Conservation (phyloP, 1,139 yeast genomes). For the Diutina ranongensis region DNA sequence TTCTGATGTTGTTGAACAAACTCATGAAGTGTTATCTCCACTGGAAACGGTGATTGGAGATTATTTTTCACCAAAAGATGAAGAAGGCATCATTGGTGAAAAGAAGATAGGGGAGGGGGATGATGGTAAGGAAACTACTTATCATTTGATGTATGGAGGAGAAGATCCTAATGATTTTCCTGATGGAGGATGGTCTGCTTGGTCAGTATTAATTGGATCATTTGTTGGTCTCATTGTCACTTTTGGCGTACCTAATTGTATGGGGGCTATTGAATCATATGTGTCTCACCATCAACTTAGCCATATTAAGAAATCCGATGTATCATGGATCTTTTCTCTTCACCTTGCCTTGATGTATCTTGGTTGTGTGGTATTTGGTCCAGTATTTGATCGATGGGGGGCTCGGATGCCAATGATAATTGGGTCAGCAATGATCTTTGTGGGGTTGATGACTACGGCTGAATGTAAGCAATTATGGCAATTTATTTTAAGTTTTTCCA, state of each 20-base stretch:
- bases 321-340: slow-evolving; percentile 22
- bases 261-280: slow-evolving; percentile 53
- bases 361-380: slow-evolving; percentile 51
- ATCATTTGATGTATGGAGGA: background rate
- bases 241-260: slow-evolving; percentile 48
- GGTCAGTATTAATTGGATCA: slow-evolving; percentile 51
- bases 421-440: slow-evolving; percentile 34
- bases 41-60: background rate
- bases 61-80: background rate
- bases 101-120: too few relatives aligned
- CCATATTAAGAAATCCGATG: slow-evolving; percentile 8
- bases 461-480: slow-evolving; percentile 42
- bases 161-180: slow-evolving; percentile 26
- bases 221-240: slow-evolving; percentile 44
- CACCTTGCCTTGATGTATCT: slow-evolving; percentile 45
- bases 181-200: slow-evolving; percentile 50
- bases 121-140: background rate
- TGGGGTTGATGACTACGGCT: slow-evolving; percentile 43
- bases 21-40: background rate
- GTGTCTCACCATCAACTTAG: slow-evolving; percentile 38
- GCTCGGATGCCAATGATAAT: slow-evolving; percentile 32
- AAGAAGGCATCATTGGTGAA: background rate
- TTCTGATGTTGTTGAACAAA: background rate
- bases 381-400: slow-evolving; percentile 48
- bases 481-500: slow-evolving; percentile 46